phyloP scores from a whole-genome alignment of 768 basidiomycete genomes.

The Termitomyces bulborhizus region DNA sequence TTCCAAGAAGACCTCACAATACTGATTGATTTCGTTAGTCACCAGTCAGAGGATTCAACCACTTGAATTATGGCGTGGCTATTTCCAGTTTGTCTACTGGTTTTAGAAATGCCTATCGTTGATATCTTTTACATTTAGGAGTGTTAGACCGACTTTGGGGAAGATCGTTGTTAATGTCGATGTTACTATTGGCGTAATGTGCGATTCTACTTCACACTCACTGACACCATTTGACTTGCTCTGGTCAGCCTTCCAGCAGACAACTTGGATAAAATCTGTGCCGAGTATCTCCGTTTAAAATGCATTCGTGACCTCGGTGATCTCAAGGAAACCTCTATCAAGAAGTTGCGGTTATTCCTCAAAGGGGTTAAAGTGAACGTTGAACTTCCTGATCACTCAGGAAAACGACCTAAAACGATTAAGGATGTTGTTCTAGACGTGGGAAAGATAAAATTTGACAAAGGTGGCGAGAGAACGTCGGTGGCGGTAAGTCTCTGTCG shows the following conservation, averaged over 20 bases:
- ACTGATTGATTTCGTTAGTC: slow-evolving; percentile 6
- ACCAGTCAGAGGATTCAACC: slow-evolving; percentile 16
- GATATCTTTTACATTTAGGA: slow-evolving; percentile 20
- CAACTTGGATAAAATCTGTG: slow-evolving; percentile 18
- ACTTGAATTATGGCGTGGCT: slow-evolving; percentile 35
- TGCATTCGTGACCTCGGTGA: slow-evolving; percentile 14
- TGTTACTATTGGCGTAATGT: slow-evolving; percentile 35
- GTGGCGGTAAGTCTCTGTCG: slow-evolving; percentile 17
- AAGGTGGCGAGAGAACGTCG: slow-evolving; percentile 17
- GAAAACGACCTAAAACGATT: slow-evolving; percentile 19
- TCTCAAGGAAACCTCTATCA: slow-evolving; percentile 6
- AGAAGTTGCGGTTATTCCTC: slow-evolving; percentile 20
- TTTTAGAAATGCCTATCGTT: neutral
- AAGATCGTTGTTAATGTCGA: slow-evolving; percentile 36
- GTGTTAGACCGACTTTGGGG: slow-evolving; percentile 32
- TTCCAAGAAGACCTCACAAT: neutral
- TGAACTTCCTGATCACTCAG: slow-evolving; percentile 12
- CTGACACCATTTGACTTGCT: neutral
- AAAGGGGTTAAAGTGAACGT: slow-evolving; percentile 24
- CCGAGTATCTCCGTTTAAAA: slow-evolving; percentile 11
- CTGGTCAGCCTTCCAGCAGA: slow-evolving; percentile 18
- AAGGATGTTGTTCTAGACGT: slow-evolving; percentile 22
- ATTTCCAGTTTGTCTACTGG: slow-evolving; percentile 30
- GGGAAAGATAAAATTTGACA: slow-evolving; percentile 21
- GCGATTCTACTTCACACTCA: slow-evolving; percentile 5